Conservation (phyloP, 345 rosid genomes). For the Triadica sebifera region DNA sequence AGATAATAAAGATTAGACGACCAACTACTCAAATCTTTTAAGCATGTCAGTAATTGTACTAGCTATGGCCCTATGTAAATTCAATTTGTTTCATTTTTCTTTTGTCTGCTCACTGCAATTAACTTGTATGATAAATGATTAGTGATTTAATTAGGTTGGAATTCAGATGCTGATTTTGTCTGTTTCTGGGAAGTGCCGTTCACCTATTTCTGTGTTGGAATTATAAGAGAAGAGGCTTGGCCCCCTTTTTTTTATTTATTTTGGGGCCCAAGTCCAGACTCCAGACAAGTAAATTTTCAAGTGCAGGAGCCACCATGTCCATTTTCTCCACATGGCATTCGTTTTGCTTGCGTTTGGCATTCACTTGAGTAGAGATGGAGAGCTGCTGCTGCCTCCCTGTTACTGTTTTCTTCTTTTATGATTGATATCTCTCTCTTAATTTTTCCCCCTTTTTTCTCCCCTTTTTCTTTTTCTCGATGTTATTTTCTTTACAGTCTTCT, state of each 20-base stretch:
- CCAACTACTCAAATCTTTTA: neutral
- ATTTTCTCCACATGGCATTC: neutral
- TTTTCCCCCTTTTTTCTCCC: too few relatives aligned
- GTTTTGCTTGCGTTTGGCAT: neutral
- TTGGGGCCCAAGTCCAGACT: neutral
- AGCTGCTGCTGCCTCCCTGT: too few relatives aligned
- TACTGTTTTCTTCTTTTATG: too few relatives aligned
- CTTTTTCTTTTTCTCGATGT: too few relatives aligned
- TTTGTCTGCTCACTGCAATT: neutral
- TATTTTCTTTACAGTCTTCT: too few relatives aligned
- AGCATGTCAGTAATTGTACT: neutral
- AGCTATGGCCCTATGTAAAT: neutral
- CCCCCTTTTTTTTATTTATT: too few relatives aligned
- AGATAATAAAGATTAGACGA: neutral
- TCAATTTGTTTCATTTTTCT: slow-evolving; percentile 5
- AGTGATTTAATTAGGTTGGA: too few relatives aligned
- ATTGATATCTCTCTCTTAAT: too few relatives aligned
- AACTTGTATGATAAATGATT: neutral
- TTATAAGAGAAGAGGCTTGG: too few relatives aligned
- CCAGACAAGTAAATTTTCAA: neutral
- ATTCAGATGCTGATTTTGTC: neutral
- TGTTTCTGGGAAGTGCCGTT: too few relatives aligned
- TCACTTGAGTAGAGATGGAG: neutral
- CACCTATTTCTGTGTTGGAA: too few relatives aligned
- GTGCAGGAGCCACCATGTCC: neutral